phyloP scores from a whole-genome alignment of 1,284 basidiomycete species.

The Tremellales sp. region DNA sequence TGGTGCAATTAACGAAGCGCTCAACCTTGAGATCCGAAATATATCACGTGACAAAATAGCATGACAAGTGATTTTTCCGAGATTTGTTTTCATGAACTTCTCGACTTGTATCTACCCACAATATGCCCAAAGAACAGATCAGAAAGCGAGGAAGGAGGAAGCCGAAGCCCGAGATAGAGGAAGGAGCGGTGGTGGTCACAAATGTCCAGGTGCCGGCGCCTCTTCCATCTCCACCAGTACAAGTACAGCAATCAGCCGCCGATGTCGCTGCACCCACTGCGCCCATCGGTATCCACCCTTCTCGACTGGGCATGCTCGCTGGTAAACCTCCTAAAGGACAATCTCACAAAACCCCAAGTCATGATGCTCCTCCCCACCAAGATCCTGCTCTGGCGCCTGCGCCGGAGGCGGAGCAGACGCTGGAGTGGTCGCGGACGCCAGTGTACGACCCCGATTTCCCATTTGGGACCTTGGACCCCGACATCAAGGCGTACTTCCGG shows the following conservation, averaged over 20 bases:
- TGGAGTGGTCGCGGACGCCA: constrained; percentile 36
- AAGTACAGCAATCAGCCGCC: no score
- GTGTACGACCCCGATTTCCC: constrained; percentile 63
- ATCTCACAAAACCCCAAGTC: no score
- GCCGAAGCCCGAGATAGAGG: constrained; percentile 35
- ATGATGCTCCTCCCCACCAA: constrained; percentile 8
- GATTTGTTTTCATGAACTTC: not conserved
- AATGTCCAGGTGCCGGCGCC: not conserved
- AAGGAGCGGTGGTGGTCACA: constrained; percentile 4
- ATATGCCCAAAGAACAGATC: constrained; percentile 48
- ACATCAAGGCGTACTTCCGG: constrained; percentile 85
- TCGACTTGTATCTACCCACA: constrained; percentile 5
- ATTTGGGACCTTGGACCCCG: constrained; percentile 79
- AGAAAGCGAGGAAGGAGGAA: constrained; percentile 48
- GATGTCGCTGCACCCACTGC: constrained; percentile 3
- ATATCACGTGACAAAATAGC: no score
- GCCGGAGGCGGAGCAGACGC: constrained; percentile 12
- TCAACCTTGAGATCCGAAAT: no score
- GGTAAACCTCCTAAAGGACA: constrained; percentile 8
- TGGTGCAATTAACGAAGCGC: no score
- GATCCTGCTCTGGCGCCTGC: not conserved
- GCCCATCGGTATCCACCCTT: constrained; percentile 37
- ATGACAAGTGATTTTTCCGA: not conserved
- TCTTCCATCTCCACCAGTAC: constrained; percentile 4
- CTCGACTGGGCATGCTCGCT: constrained; percentile 35